Evolutionary conservation across 257 asterid species (phyloP).

Genomic region (Scutellaria galericulata): DNA sequence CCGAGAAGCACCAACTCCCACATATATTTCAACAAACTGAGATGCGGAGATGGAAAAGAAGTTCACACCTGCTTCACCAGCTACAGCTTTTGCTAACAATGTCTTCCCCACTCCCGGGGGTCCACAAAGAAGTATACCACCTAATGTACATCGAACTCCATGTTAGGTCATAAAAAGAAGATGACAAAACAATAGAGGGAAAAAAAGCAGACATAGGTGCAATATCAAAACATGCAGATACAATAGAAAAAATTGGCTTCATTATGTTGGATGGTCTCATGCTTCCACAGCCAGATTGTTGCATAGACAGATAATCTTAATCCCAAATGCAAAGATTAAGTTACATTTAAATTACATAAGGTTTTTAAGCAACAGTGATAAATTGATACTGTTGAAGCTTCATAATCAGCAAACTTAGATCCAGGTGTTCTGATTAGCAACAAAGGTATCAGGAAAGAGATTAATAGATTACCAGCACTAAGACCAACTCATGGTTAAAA

Average conservation of each 20-base stretch:
- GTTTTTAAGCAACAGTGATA: conserved; percentile 3
- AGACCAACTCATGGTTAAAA: not conserved
- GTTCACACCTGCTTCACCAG: conserved; percentile 99
- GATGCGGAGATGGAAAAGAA: conserved; percentile 99
- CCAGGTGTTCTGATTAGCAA: conserved; percentile 7
- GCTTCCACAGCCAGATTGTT: conserved; percentile 23
- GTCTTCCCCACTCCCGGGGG: conserved; percentile 99
- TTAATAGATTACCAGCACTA: not conserved
- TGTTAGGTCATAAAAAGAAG: conserved; percentile 21
- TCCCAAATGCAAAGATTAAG: conserved; percentile 6
- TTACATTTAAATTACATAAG: not conserved
- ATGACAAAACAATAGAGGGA: conserved; percentile 7
- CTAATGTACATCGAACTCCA: conserved; percentile 50
- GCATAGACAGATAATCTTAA: conserved; percentile 4
- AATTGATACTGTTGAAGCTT: conserved; percentile 7
- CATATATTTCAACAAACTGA: conserved; percentile 96
- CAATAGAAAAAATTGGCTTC: not conserved
- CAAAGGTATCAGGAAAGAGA: not conserved
- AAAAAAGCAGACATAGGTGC: not conserved
- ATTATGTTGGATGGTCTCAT: conserved; percentile 7
- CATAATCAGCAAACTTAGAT: not conserved
- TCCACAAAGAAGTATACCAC: conserved; percentile 98
- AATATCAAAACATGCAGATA: not conserved
- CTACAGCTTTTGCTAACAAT: conserved; percentile 94
- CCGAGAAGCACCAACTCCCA: conserved; percentile 99